Conservation (phyloP, 305 asterid genomes). For the Caryopteris hybrid region DNA sequence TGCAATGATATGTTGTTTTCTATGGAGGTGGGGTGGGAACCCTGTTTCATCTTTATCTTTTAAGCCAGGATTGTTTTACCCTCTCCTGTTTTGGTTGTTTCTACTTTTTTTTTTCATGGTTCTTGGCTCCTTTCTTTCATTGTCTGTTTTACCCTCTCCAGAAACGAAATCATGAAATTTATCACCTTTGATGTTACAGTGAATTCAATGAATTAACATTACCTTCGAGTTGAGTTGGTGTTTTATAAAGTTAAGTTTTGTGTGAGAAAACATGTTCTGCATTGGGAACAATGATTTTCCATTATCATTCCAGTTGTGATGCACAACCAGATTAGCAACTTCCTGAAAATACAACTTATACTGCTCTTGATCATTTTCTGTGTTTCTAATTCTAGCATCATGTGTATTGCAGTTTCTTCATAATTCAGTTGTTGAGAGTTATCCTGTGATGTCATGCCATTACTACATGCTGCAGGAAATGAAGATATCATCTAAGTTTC, state of each 20-base stretch:
- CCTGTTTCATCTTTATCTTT: constrained; percentile 76
- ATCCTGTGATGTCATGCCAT: background rate
- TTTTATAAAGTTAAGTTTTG: background rate
- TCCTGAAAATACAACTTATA: background rate
- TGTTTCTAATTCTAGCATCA: background rate
- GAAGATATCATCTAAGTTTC: constrained; percentile 71
- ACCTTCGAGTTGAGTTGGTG: background rate
- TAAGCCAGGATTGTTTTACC: constrained; percentile 58
- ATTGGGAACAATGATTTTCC: background rate
- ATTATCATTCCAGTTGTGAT: background rate
- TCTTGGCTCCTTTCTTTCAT: too few species aligned
- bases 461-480: constrained; percentile 51
- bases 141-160: too few species aligned
- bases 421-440: background rate
- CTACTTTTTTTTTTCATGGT: background rate
- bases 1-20: constrained; percentile 64
- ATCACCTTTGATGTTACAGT: too few species aligned
- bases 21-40: constrained; percentile 55
- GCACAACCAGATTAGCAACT: background rate
- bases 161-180: too few species aligned
- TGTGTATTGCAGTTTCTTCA: background rate
- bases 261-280: background rate
- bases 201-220: background rate
- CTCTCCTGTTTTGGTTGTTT: background rate
- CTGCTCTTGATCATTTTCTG: background rate